These are phyloP conservation scores for Hypoxylon crocopeplum DNA, from an alignment of 495 filamentous ascomycete species.

Conservation along the genomic window DNA sequence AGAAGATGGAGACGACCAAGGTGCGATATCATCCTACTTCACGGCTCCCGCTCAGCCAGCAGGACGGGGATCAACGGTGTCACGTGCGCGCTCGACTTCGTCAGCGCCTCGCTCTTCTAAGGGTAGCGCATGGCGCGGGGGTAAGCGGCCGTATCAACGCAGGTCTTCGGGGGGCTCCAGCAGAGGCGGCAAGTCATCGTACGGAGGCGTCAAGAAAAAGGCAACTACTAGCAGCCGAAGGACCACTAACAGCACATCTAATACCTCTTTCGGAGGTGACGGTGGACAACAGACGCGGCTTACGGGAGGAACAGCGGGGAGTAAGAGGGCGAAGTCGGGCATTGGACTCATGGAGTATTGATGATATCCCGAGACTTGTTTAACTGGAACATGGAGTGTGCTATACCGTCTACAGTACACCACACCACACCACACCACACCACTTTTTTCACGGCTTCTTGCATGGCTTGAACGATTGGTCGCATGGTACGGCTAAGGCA, in stretches of 20 bases:
- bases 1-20: slow-evolving; percentile 48
- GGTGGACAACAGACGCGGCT: slow-evolving; percentile 9
- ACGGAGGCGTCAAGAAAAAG: slow-evolving; percentile 44
- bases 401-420: no score
- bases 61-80: slow-evolving; percentile 18
- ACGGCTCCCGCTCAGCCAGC: slow-evolving; percentile 37
- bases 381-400: no score
- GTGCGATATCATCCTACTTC: slow-evolving; percentile 56
- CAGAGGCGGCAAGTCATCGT: slow-evolving; percentile 14
- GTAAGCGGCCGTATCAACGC: slow-evolving; percentile 30
- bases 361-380: no score
- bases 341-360: slow-evolving; percentile 42
- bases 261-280: slow-evolving; percentile 13
- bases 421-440: no score
- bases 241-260: slow-evolving; percentile 17
- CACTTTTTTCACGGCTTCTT: no score
- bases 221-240: slow-evolving; percentile 21
- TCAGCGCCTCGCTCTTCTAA: slow-evolving; percentile 14
- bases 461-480: no score
- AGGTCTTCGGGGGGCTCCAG: slow-evolving; percentile 36
- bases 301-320: slow-evolving; percentile 3
- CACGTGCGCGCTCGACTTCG: slow-evolving; percentile 20
- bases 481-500: no score
- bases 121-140: slow-evolving; percentile 23
- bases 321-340: slow-evolving; percentile 26